A percentile compares a stretch with the other conserved stretches of the same genome.
phyloP scores from a whole-genome alignment of 1,284 basidiomycete species.

The Pseudozyma pruni region DNA sequence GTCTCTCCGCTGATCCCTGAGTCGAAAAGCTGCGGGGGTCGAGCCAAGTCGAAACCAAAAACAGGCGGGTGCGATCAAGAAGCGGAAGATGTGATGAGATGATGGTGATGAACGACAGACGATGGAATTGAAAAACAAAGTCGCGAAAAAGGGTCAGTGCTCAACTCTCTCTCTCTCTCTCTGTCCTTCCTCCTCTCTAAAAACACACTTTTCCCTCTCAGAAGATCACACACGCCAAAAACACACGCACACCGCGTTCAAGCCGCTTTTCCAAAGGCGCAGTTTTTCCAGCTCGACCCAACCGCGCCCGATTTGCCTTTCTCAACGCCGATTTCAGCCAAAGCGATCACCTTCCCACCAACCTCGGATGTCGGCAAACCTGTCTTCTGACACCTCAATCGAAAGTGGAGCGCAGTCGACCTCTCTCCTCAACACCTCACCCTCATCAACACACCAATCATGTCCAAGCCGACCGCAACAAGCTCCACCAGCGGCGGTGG shows the following conservation, averaged over 20 bases:
- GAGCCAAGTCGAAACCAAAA: neutral
- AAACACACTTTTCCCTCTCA: constrained; percentile 2
- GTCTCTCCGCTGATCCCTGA: too few relatives aligned
- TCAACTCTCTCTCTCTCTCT: neutral
- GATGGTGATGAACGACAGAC: constrained; percentile 1
- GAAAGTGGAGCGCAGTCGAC: constrained; percentile 4
- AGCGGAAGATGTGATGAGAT: constrained; percentile 9
- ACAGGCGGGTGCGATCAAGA: neutral
- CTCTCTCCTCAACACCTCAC: neutral
- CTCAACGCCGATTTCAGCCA: neutral
- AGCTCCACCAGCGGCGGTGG: neutral
- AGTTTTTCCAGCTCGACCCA: neutral
- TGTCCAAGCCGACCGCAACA: constrained; percentile 21
- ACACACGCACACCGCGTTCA: neutral
- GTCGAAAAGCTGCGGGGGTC: too few relatives aligned
- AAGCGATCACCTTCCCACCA: constrained; percentile 5
- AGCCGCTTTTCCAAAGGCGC: neutral
- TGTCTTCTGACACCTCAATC: neutral
- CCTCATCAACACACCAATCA: neutral
- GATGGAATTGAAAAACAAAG: neutral
- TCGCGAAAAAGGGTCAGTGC: constrained; percentile 19
- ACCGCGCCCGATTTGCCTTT: neutral
- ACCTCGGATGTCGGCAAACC: constrained; percentile 3
- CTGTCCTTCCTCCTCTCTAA: neutral
- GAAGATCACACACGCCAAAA: constrained; percentile 16